These are phyloP conservation scores for Coprinopsis strossmayeri DNA, from an alignment of 768 basidiomycete species.

Conservation along the genomic window DNA sequence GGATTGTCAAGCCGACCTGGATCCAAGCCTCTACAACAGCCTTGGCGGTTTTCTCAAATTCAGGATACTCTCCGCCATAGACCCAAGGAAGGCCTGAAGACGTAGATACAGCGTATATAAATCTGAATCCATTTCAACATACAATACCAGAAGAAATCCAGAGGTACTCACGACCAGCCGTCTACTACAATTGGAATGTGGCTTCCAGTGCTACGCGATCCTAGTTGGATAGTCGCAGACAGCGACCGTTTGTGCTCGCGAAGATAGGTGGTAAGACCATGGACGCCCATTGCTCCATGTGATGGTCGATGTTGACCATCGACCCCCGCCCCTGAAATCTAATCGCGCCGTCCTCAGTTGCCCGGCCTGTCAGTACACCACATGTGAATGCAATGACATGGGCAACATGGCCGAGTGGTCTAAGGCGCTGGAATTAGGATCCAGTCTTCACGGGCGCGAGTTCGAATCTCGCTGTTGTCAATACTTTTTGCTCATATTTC, in stretches of 20 bases:
- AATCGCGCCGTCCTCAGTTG: not conserved
- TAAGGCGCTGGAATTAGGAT: conserved; percentile 53
- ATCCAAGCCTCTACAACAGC: conserved; percentile 63
- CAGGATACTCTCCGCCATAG: conserved; percentile 75
- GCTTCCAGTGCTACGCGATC: conserved; percentile 14
- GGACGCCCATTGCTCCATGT: conserved; percentile 38
- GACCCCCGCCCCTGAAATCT: too few species aligned
- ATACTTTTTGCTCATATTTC: conserved; percentile 10
- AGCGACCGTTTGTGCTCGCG: conserved; percentile 40
- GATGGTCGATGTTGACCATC: not conserved
- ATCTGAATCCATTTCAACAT: conserved; percentile 35
- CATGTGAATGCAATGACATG: not conserved
- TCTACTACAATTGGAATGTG: conserved; percentile 61
- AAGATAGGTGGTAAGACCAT: conserved; percentile 47
- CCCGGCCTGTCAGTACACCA: not conserved
- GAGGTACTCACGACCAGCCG: conserved; percentile 77
- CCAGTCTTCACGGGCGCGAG: conserved; percentile 9
- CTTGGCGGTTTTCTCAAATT: conserved; percentile 43
- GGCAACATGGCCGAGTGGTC: conserved; percentile 57
- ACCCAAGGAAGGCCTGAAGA: conserved; percentile 70
- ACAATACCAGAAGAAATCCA: not conserved
- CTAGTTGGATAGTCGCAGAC: conserved; percentile 25
- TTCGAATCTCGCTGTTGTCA: conserved; percentile 13
- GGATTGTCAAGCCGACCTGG: conserved; percentile 51
- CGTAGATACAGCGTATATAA: conserved; percentile 61